These are phyloP conservation scores for Spatholobus suberectus DNA, from an alignment of 306 rosid species.

Conservation along the genomic window DNA sequence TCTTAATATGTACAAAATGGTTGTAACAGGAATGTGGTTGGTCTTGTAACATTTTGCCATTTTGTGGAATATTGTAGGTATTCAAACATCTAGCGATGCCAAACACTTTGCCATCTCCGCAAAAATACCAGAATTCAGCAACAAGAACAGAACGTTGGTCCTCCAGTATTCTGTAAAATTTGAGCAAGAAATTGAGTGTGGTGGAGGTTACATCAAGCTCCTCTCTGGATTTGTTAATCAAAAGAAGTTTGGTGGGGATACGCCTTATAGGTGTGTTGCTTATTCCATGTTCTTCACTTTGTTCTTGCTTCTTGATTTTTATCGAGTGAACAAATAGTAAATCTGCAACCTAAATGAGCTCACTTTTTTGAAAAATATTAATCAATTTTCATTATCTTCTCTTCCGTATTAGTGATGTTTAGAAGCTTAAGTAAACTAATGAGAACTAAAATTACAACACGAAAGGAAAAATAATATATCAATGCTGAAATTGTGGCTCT, in stretches of 20 bases:
- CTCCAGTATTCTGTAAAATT: slow-evolving; percentile 86
- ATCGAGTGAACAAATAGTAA: not conserved
- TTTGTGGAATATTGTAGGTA: slow-evolving; percentile 57
- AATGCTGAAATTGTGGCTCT: not conserved
- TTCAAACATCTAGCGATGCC: slow-evolving; percentile 87
- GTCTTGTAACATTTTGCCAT: slow-evolving; percentile 9
- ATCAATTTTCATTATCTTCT: not conserved
- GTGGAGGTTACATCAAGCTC: slow-evolving; percentile 97
- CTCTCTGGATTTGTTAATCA: slow-evolving; percentile 96
- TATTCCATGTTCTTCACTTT: slow-evolving; percentile 23
- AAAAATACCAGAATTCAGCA: slow-evolving; percentile 81
- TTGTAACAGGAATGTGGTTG: slow-evolving; percentile 12
- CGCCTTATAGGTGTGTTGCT: slow-evolving; percentile 85
- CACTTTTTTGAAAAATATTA: not conserved
- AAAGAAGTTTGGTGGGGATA: slow-evolving; percentile 96
- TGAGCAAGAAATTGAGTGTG: slow-evolving; percentile 98
- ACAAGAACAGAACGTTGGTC: slow-evolving; percentile 85
- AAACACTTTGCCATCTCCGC: slow-evolving; percentile 96
- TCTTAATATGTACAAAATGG: not conserved
- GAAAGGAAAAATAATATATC: not conserved
- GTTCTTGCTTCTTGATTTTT: not conserved
- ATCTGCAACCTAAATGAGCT: slow-evolving; percentile 11
- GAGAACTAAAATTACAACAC: not conserved
- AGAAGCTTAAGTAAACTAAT: slow-evolving; percentile 4
- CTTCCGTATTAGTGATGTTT: not conserved